These are phyloP conservation scores for Neonectria neomacrospora DNA, from an alignment of 2,329 filamentous ascomycete species.

Conservation along the genomic window DNA sequence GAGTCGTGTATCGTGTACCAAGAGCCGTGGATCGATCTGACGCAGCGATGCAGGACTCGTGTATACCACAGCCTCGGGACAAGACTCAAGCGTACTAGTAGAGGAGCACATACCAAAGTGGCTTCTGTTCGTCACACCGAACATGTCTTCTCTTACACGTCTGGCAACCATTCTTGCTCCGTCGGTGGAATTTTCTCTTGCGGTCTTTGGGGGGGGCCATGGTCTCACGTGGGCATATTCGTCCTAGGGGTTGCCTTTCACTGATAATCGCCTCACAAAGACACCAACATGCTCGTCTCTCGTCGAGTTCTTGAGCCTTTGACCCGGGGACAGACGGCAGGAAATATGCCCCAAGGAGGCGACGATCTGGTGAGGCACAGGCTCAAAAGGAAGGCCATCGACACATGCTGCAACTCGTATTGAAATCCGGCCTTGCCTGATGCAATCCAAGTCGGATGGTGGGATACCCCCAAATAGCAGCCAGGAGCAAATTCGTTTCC, in stretches of 20 bases:
- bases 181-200: conserved; percentile 52
- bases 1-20: conserved; percentile 16
- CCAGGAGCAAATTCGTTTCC: conserved; percentile 45
- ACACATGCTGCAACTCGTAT: conserved; percentile 42
- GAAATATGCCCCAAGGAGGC: conserved; percentile 42
- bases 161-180: conserved; percentile 52
- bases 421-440: conserved; percentile 43
- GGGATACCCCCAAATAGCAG: conserved; percentile 45
- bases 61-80: conserved; percentile 38
- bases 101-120: conserved; percentile 54
- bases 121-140: conserved; percentile 58
- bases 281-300: conserved; percentile 41
- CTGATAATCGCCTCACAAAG: conserved; percentile 31
- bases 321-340: conserved; percentile 39
- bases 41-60: conserved; percentile 38
- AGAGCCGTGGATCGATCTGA: conserved; percentile 25
- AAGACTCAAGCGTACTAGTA: conserved; percentile 24
- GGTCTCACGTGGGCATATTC: conserved; percentile 35
- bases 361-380: conserved; percentile 35
- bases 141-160: conserved; percentile 56
- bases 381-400: conserved; percentile 39
- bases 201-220: conserved; percentile 52
- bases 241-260: conserved; percentile 21
- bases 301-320: conserved; percentile 34
- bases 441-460: conserved; percentile 42